Evolutionary conservation across 169 alveolate species (phyloP).

Genomic region (Eimeria necatrix): DNA sequence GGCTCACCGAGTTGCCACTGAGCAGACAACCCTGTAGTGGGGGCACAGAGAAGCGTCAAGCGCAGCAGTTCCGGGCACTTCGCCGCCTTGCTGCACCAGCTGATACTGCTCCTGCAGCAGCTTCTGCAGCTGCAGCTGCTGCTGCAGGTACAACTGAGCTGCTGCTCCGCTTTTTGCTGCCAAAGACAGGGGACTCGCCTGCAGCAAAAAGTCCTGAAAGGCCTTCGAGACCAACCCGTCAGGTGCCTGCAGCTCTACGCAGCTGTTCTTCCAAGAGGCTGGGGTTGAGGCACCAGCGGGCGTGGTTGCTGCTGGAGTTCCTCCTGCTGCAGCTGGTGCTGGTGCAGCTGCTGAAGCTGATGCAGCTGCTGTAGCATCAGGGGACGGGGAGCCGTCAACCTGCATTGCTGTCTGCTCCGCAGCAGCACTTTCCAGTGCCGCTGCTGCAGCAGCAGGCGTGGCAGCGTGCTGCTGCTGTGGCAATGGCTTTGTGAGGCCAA

Average conservation of each 20-base stretch:
- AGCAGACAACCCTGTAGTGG: conserved; percentile 35
- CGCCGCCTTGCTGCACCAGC: conserved; percentile 19
- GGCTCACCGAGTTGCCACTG: conserved; percentile 28
- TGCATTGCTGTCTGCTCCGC: conserved; percentile 38
- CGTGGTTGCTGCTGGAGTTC: not conserved
- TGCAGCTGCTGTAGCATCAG: conserved; percentile 16
- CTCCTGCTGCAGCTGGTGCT: not conserved
- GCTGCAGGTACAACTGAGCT: conserved; percentile 43
- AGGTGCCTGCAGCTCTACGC: not conserved
- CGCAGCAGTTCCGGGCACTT: not conserved
- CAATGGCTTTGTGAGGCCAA: not conserved
- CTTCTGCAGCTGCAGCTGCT: conserved; percentile 69
- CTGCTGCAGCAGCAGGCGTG: conserved; percentile 12
- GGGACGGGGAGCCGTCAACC: not conserved
- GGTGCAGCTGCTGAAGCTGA: not conserved
- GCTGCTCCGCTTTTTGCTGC: conserved; percentile 43
- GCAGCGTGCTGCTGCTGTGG: conserved; percentile 30
- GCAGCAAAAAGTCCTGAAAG: conserved; percentile 43
- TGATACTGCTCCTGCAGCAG: conserved; percentile 42
- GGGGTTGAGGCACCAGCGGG: conserved; percentile 13
- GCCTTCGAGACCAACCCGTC: conserved; percentile 17
- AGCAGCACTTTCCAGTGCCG: not conserved
- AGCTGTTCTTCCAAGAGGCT: conserved; percentile 7
- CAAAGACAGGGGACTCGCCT: conserved; percentile 42
- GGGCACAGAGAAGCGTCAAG: conserved; percentile 62